These are phyloP conservation scores for Fusarium incarnatum DNA, from an alignment of 2,329 filamentous ascomycete genomes.

Conservation along the genomic window DNA sequence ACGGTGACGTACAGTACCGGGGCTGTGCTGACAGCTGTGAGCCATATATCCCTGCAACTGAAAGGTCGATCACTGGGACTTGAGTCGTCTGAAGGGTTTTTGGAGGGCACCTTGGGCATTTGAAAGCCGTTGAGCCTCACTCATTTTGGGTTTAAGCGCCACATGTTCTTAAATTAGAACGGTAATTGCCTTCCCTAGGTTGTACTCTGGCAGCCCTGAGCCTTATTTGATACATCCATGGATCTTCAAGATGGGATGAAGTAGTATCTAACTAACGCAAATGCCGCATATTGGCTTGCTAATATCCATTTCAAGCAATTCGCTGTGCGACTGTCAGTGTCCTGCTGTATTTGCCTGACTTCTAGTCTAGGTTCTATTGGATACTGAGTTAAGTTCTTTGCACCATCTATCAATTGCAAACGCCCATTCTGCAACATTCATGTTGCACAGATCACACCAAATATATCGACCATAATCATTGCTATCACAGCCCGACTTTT, in stretches of 20 bases:
- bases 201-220: constrained; percentile 20
- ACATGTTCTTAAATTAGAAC: constrained; percentile 42
- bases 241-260: neutral
- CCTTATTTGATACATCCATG: neutral
- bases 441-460: constrained; percentile 9
- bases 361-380: neutral
- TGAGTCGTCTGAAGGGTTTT: constrained; percentile 11
- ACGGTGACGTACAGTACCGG: constrained; percentile 47
- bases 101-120: constrained; percentile 7
- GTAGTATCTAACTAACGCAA: neutral
- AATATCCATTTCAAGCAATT: neutral
- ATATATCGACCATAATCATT: neutral
- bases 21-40: constrained; percentile 44
- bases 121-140: constrained; percentile 30
- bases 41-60: constrained; percentile 27
- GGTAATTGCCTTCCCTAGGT: neutral
- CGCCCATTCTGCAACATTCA: neutral
- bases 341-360: neutral
- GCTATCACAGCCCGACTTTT: neutral
- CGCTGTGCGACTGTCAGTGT: neutral
- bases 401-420: neutral
- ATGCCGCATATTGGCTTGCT: neutral
- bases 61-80: constrained; percentile 30
- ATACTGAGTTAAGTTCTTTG: neutral
- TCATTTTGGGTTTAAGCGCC: constrained; percentile 17